Evolutionary conservation across 371 early-diverging fungal species (phyloP).

Genomic region (Mortierella sp.): DNA sequence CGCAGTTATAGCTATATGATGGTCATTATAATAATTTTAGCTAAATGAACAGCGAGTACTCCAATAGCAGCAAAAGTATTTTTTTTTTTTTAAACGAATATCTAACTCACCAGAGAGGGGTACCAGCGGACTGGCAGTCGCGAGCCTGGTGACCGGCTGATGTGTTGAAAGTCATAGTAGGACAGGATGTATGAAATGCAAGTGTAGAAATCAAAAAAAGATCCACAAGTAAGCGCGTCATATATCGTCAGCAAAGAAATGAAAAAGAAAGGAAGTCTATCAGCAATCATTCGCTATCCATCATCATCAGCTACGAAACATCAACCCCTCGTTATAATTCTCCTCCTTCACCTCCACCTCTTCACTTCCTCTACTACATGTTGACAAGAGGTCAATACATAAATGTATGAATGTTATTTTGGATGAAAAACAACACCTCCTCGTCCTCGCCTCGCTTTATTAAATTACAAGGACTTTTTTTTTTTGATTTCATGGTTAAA

Average conservation of each 20-base stretch:
- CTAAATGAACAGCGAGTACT: not conserved
- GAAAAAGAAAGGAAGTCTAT: constrained; percentile 18
- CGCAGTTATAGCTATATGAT: constrained; percentile 70
- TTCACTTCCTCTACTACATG: constrained; percentile 9
- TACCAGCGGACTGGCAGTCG: constrained; percentile 67
- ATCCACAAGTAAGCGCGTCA: constrained; percentile 5
- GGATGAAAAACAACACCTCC: constrained; percentile 39
- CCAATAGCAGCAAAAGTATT: not conserved
- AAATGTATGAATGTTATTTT: constrained; percentile 29
- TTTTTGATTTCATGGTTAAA: constrained; percentile 28
- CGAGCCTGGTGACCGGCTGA: constrained; percentile 76
- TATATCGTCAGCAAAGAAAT: constrained; percentile 10
- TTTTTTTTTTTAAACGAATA: not conserved
- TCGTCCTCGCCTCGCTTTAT: constrained; percentile 57
- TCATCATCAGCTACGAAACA: constrained; percentile 16
- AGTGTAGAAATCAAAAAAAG: constrained; percentile 18
- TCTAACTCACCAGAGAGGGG: constrained; percentile 68
- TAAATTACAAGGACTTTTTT: constrained; percentile 39
- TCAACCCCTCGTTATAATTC: constrained; percentile 4
- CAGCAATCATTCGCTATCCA: constrained; percentile 14
- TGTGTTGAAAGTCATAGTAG: not conserved
- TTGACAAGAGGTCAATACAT: constrained; percentile 18
- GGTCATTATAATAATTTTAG: not conserved
- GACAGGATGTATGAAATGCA: not conserved
- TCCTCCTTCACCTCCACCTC: constrained; percentile 15